Evolutionary conservation across 1,139 yeast species (phyloP), one percentile per base, ranked within the genome.

Genomic region (Suhomyces wounanorum): DNA sequence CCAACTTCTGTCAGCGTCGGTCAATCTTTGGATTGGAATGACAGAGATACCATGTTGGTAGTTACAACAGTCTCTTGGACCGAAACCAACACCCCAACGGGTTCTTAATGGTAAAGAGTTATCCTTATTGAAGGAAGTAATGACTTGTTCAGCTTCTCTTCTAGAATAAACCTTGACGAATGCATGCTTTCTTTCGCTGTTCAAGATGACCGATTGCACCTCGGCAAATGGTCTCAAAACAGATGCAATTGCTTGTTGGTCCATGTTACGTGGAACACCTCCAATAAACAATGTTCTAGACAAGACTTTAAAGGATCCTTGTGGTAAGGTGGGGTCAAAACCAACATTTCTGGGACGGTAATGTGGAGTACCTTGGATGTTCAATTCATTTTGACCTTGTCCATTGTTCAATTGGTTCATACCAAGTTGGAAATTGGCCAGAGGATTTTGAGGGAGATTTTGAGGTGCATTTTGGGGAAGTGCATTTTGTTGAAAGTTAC

Each of bases 71-170:
- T 94, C 98, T 75, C 99, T 84, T 48, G 99, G 99, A 3, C 99
- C 99, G 65, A 89, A 94, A 1, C 99, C 99, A 57, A 94, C 98
- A 59, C 98, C 99, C 99, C 99, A 94, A 65, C 97, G 82, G 9
- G 96, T 89, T 72, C 94, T 89, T 65, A 83, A 81, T 46, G 79
- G 85, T 59, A 74, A 80, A 11, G 64, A 75, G 53, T 75, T 73
- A 55, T 76, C 81, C 59, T 75, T 75, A 62, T 75, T 76, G 78
- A 85, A 69, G 60, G 81, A 62, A 69, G 83, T 67, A 76, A 82
- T 55, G 25, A 91, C 92, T 56, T 78, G 82, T 65, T 90, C 97
- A 23, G 99, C 99, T 67, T 92, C 98, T 45, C 79, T 80, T 71
- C 99, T 83, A n/a, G 96, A 89, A 65, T 88, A 90, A n/a, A 92